phyloP scores from a whole-genome alignment of 2,329 filamentous ascomycete genomes.

The Penicillium concentricum region DNA sequence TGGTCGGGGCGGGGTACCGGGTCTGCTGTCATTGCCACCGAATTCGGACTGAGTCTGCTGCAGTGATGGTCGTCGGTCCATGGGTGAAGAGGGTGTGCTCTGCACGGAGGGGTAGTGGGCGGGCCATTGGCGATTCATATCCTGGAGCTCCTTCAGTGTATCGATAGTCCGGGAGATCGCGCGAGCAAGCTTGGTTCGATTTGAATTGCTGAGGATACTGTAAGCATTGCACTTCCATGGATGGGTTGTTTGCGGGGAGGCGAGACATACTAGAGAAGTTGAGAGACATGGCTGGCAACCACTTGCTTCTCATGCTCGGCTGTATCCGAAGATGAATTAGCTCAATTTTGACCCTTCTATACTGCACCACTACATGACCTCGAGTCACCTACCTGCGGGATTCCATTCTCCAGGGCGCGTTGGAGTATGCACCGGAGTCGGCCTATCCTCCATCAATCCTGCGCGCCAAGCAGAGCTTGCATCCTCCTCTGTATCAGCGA shows the following conservation, averaged over 20 bases:
- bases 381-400: constrained; percentile 37
- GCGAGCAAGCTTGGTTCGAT: constrained; percentile 79
- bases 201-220: constrained; percentile 64
- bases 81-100: constrained; percentile 25
- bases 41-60: constrained; percentile 38
- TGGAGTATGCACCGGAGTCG: constrained; percentile 57
- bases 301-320: constrained; percentile 64
- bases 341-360: neutral
- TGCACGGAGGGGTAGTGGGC: constrained; percentile 79
- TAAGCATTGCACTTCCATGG: constrained; percentile 14
- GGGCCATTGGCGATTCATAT: constrained; percentile 89
- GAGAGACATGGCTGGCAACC: constrained; percentile 81
- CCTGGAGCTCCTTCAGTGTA: constrained; percentile 75
- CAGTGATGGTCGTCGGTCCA: constrained; percentile 38
- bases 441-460: constrained; percentile 57
- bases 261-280: constrained; percentile 71
- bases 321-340: constrained; percentile 26
- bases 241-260: neutral
- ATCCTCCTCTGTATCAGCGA: constrained; percentile 53
- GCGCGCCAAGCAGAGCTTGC: constrained; percentile 53
- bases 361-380: neutral
- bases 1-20: constrained; percentile 42
- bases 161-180: constrained; percentile 86
- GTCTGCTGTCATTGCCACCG: constrained; percentile 24
- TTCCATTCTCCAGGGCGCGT: constrained; percentile 50